Evolutionary conservation across 2,329 filamentous ascomycete genomes (phyloP).

Genomic region (Claviceps spartinae): DNA sequence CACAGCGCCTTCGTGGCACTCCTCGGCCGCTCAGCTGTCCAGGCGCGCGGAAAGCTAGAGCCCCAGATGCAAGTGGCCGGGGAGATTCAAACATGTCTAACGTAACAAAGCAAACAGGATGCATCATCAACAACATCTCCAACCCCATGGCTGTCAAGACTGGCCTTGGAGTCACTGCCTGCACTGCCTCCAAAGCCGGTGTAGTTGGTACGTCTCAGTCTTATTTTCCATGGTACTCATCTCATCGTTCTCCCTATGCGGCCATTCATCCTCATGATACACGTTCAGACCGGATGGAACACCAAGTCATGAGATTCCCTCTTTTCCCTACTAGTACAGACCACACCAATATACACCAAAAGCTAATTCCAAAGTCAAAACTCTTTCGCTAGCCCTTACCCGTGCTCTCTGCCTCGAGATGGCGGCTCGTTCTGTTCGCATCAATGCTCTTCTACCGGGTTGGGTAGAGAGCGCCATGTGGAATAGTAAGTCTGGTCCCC

Average conservation of each 20-base stretch:
- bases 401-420: conserved; percentile 51
- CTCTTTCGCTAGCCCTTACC: conserved; percentile 43
- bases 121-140: conserved; percentile 64
- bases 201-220: conserved; percentile 43
- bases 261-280: neutral
- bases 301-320: too few species aligned
- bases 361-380: neutral
- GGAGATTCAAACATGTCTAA: conserved; percentile 2
- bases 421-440: conserved; percentile 48
- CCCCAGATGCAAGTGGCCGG: conserved; percentile 15
- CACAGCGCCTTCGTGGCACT: conserved; percentile 48
- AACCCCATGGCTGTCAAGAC: conserved; percentile 60
- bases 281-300: too few species aligned
- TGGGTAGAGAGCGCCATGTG: conserved; percentile 79
- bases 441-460: conserved; percentile 71
- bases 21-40: conserved; percentile 40
- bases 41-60: conserved; percentile 29
- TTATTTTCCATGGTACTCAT: conserved; percentile 2
- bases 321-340: conserved; percentile 5
- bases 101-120: conserved; percentile 26
- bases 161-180: conserved; percentile 56
- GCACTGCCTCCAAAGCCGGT: conserved; percentile 71
- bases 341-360: neutral
- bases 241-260: conserved; percentile 4
- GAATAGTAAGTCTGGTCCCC: conserved; percentile 35